phyloP scores from a whole-genome alignment of 2,329 filamentous ascomycete species.

The Sporothrix brasiliensis region DNA sequence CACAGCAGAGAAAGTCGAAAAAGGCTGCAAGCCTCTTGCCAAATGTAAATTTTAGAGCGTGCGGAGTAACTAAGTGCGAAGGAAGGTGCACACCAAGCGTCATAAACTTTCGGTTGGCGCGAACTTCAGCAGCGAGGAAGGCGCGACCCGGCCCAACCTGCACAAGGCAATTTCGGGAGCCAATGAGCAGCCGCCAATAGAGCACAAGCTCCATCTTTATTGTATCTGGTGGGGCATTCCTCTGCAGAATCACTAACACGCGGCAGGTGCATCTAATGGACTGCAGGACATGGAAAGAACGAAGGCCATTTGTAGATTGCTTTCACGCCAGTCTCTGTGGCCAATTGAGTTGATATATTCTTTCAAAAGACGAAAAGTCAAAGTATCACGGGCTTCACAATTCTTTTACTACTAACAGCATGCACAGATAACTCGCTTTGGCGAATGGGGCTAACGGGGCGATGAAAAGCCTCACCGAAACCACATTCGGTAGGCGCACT shows the following conservation, averaged over 20 bases:
- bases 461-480: slow-evolving; percentile 8
- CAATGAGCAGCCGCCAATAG: slow-evolving; percentile 10
- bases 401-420: no score
- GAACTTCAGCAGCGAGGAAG: not conserved
- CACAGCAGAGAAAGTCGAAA: no score
- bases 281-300: not conserved
- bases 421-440: not conserved
- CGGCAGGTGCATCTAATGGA: not conserved
- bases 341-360: not conserved
- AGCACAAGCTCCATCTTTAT: slow-evolving; percentile 1
- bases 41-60: no score
- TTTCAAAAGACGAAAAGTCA: no score
- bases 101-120: slow-evolving; percentile 1
- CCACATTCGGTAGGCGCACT: not conserved
- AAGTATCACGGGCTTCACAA: no score
- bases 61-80: no score
- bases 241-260: slow-evolving; percentile 11
- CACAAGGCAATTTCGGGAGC: not conserved
- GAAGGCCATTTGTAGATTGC: not conserved
- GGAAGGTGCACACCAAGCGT: slow-evolving; percentile 13
- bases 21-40: no score
- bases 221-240: not conserved
- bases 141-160: slow-evolving; percentile 9
- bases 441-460: not conserved
- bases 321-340: not conserved